Base-by-base conservation (phyloP, 2,329 filamentous ascomycete species). In the Myriosclerotinia curreyana region DNA sequence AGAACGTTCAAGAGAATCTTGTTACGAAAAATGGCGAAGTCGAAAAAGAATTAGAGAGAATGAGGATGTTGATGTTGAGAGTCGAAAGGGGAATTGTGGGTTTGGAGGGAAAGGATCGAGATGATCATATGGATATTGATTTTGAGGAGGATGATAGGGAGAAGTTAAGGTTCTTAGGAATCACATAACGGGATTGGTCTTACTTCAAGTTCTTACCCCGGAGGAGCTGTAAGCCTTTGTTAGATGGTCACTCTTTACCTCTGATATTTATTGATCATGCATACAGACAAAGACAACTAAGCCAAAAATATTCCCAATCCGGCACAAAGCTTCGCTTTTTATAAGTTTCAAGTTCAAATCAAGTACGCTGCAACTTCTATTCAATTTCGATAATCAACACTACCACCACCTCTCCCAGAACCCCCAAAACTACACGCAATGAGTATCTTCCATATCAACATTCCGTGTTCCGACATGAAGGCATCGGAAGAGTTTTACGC, bases 21-120 rank as follows among this genome's bases (percentile, higher is more conserved):
- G 80, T 89, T 1, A 87, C 85, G 59, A 82, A 83, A 40, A 83
- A 88, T 71, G 85, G 86, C 1, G 82, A 86, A 55, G 74, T 92
- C 12, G 87, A 88, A 72, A 78, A 78, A 61, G 88, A 91, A 75
- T 77, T 92, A 62, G 83, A 86, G 73, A 82, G 81, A 67, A 90
- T 88, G 82, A 82, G 86, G 42, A 79, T 86, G 68, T 75, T 92
- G 66, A 78, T 88, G 62, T 81, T 82, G 0, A 79, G 86, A 34
- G 85, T 89, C 0, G 80, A 81, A 5, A 83, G 81, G 2, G 79
- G 83, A 25, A 77, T 88, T 1, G 77, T 58, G 3, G 70, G 66
- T 3, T 61, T 75, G 58, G 68, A 69, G 20, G 64, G 66, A 44
- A 66, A 50, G 31, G 64, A 51, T 14, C 48, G 44, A 4, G 58